Evolutionary conservation across 768 basidiomycete species (phyloP), one percentile per base, ranked within the genome.

Genomic region (Trichaptum fuscoviolaceum): DNA sequence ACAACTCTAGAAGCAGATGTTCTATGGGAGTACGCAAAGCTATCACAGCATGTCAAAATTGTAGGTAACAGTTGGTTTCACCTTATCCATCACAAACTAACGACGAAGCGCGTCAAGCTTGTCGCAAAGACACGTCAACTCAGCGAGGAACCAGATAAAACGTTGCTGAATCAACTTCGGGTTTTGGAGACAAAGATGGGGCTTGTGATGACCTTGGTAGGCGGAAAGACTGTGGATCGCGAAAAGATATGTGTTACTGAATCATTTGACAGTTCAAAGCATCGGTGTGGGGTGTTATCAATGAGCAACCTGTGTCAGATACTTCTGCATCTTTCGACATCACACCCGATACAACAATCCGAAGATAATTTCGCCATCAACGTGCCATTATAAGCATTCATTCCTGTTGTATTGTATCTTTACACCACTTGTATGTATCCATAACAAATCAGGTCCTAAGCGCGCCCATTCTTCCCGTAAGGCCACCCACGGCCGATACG

Each of bases 161-260:
- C 81, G 63, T 83, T 98, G 73, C 79, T 98, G 34, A 81, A 84
- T 63, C 88, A 90, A 63, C 78, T 99, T 30, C 83, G 95, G 42
- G 82, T 86, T 7, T 80, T 99, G 60, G 96, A 99, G 74, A 87
- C 91, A 76, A 96, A 97, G 77, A 95, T 99, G 91, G 93, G 92
- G 8, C 82, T 99, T 64, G 95, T 98, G 0, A 78, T 98, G 75
- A 99, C 96, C 0, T 78, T 99, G 76, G 95, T 95, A 73, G 69
- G 86, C 78, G 58, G 18, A 23, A 63, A 30, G 25, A 35, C 34
- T 65, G 10, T n/a, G 60, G 17, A 25, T 27, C 9, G 23, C 23
- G 35, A 27, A 52, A 52, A 15, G 42, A 12, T 15, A 12, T 23
- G 7, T n/a, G 7, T 1, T 18, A 30, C 24, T 17, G 27, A 35